A percentile compares a stretch with the other conserved stretches of the same genome.
Evolutionary conservation across 2,329 filamentous ascomycete genomes (phyloP).

Genomic region (Penicillium sclerotigenum): DNA sequence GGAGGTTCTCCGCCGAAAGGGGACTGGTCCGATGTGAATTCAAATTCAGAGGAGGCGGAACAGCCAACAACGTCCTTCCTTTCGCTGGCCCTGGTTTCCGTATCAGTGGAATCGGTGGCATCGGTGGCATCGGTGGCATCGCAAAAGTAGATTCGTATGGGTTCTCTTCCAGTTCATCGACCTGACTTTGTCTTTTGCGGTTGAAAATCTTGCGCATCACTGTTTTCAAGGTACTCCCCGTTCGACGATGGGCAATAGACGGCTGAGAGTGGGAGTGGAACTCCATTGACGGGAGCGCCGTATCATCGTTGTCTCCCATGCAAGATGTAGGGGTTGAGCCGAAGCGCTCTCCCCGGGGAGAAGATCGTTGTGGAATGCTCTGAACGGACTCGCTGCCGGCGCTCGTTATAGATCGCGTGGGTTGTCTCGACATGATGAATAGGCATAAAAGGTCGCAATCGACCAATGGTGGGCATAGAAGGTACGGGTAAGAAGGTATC

Average conservation of each 20-base stretch:
- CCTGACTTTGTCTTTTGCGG: constrained; percentile 36
- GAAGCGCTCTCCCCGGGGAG: constrained; percentile 16
- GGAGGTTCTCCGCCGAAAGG: constrained; percentile 21
- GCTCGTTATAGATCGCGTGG: constrained; percentile 18
- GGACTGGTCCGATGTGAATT: constrained; percentile 25
- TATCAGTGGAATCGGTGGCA: not conserved
- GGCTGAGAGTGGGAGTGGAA: constrained; percentile 21
- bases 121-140: not conserved
- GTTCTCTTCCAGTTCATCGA: constrained; percentile 29
- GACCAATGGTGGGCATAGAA: not conserved
- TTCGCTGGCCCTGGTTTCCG: constrained; percentile 15
- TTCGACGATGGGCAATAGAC: constrained; percentile 36
- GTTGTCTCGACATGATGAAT: constrained; percentile 15
- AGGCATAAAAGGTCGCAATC: not conserved
- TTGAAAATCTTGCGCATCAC: constrained; percentile 47
- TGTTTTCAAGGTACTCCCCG: constrained; percentile 42
- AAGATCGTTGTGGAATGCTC: constrained; percentile 9
- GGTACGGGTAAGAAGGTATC: not conserved
- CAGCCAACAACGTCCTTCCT: constrained; percentile 22
- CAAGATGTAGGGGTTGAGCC: constrained; percentile 16
- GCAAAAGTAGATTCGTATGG: constrained; percentile 19
- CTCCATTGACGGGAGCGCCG: constrained; percentile 32
- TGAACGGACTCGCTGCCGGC: constrained; percentile 19
- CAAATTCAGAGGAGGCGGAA: constrained; percentile 27
- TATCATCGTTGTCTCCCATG: constrained; percentile 24